Evolutionary conservation across 345 rosid species (phyloP).

Genomic region (Streptanthus diversifolius): DNA sequence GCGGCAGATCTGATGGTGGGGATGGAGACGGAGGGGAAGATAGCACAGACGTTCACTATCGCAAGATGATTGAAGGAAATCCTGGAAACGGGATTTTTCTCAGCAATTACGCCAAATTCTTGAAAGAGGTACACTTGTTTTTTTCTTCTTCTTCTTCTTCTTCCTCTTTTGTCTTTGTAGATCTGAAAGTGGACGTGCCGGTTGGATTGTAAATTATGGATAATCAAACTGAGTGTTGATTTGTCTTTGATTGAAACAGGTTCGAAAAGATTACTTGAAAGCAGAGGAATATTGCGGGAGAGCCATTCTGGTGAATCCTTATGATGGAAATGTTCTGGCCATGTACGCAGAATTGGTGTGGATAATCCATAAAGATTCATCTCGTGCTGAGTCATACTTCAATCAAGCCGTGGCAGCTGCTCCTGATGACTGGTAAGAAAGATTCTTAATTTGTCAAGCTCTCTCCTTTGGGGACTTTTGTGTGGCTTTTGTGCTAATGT

Average conservation of each 20-base stretch:
- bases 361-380: constrained; percentile 60
- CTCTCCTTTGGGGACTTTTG: background rate
- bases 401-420: constrained; percentile 76
- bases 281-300: constrained; percentile 86
- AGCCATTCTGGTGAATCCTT: constrained; percentile 61
- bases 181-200: background rate
- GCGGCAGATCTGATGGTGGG: constrained; percentile 43
- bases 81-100: constrained; percentile 79
- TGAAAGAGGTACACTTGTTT: constrained; percentile 70
- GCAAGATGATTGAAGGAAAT: constrained; percentile 75
- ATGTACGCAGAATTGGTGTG: constrained; percentile 85
- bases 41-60: constrained; percentile 58
- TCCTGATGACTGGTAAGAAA: constrained; percentile 72
- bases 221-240: background rate
- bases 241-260: constrained; percentile 39
- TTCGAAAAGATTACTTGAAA: constrained; percentile 53
- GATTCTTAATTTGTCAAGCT: background rate
- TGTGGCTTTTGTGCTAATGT: background rate
- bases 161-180: background rate
- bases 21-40: constrained; percentile 40
- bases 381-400: constrained; percentile 73
- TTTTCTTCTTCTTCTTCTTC: background rate
- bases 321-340: constrained; percentile 68
- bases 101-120: constrained; percentile 73
- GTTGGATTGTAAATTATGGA: background rate